Base-by-base conservation (phyloP, 2,329 filamentous ascomycete genomes). In the Exophiala alcalophila region DNA sequence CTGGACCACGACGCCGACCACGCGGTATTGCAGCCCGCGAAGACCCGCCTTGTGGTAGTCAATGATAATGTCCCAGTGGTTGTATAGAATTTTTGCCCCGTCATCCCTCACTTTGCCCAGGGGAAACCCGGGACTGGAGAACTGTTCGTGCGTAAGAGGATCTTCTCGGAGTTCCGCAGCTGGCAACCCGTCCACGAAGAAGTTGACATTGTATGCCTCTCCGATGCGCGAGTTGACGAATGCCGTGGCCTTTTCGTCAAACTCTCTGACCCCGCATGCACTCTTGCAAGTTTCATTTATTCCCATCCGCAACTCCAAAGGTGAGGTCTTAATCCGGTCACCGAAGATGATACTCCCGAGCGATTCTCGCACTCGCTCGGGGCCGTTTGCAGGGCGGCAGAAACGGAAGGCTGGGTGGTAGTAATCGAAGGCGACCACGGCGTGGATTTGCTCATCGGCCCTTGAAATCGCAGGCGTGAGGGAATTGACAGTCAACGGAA, bases 311-410 rank as follows among this genome's bases (percentile, higher is more conserved):
- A 97, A 72, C 61, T 95, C 81, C 61, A 94, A 95, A 0, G 91
- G 87, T 24, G 91, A 97, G n/a, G 88, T 94, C 70, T 88, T 88
- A 69, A 98, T 98, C 43, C 92, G 81, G 68, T 98, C 92, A 55
- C 92, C 92, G 58, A 98, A 98, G 37, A 98, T 69, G 61, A 98
- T 98, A 72, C 91, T 96, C 16, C 92, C 92, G 52, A 98, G 67
- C 53, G 86, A 92, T 69, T 96, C 92, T 27, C 86, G 83, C 15
- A 94, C 80, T 70, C 85, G 78, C 62, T 90, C 66, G 6, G 89
- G 82, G 2, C 87, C 87, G 48, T 74, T 81, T 42, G 84, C 70
- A 2, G 91, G 92, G 56, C 77, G 70, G 67, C 92, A 98, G 72
- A 96, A 95, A 61, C 86, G 81, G 67, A 98, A 94, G 3, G 77